These are phyloP conservation scores for Colletotrichum sidae DNA, from an alignment of 2,329 filamentous ascomycete species.

Conservation along the genomic window DNA sequence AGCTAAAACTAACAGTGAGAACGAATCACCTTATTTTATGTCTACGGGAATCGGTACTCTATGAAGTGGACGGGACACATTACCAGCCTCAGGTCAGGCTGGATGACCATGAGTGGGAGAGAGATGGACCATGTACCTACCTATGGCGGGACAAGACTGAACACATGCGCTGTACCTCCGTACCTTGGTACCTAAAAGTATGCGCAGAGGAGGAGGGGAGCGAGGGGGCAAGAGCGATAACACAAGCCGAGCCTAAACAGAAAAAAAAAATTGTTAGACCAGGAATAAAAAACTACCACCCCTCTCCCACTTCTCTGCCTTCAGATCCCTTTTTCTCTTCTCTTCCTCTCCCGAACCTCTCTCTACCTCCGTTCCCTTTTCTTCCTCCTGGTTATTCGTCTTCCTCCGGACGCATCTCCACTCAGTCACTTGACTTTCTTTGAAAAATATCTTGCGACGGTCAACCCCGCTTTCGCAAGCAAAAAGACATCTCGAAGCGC, in stretches of 20 bases:
- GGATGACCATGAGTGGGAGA: background rate
- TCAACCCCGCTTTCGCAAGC: slow-evolving; percentile 35
- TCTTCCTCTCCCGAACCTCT: slow-evolving; percentile 45
- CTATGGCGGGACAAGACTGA: too few relatives aligned
- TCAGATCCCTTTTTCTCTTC: slow-evolving; percentile 40
- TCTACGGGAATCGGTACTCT: too few relatives aligned
- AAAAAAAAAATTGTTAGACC: slow-evolving; percentile 17
- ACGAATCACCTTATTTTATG: too few relatives aligned
- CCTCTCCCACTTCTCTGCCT: slow-evolving; percentile 38
- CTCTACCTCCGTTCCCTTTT: slow-evolving; percentile 47
- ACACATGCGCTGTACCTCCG: too few relatives aligned
- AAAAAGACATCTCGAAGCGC: slow-evolving; percentile 39
- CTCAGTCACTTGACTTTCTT: slow-evolving; percentile 45
- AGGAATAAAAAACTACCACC: slow-evolving; percentile 49
- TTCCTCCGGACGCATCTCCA: slow-evolving; percentile 57
- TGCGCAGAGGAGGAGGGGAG: slow-evolving; percentile 4
- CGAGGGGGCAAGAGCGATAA: slow-evolving; percentile 29
- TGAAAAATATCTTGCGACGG: slow-evolving; percentile 35
- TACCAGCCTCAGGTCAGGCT: background rate
- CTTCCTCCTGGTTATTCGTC: slow-evolving; percentile 49
- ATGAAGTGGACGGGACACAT: too few relatives aligned
- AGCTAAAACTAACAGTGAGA: background rate
- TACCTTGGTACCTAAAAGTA: too few relatives aligned
- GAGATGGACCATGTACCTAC: too few relatives aligned
- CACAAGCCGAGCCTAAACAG: slow-evolving; percentile 26